These are phyloP conservation scores for Trametes villosa DNA, from an alignment of 768 basidiomycete genomes.

Conservation along the genomic window DNA sequence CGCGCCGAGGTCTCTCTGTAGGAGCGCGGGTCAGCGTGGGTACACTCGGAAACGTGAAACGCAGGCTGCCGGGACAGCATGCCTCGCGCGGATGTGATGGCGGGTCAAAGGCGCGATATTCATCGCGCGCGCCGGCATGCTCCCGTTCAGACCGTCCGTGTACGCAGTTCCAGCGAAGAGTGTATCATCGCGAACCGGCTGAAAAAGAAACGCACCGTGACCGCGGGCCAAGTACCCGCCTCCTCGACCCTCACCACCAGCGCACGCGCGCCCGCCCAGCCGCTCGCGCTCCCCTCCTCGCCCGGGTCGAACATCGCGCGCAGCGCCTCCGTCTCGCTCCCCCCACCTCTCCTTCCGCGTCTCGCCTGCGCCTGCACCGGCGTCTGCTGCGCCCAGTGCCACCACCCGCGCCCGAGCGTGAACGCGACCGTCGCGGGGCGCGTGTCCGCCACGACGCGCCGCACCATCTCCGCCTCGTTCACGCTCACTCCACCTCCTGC, in stretches of 20 bases:
- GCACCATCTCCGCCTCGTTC: slow-evolving; percentile 12
- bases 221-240: slow-evolving; percentile 12
- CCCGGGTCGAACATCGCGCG: slow-evolving; percentile 6
- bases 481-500: not conserved
- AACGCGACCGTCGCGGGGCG: not conserved
- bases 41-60: not conserved
- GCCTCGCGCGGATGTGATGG: too few species aligned
- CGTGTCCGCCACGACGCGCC: slow-evolving; percentile 6
- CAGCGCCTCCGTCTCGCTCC: slow-evolving; percentile 4
- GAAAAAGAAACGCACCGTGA: slow-evolving; percentile 22
- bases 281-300: not conserved
- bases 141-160: too few species aligned
- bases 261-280: slow-evolving; percentile 11
- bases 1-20: slow-evolving; percentile 14
- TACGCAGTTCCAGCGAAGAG: too few species aligned
- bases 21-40: not conserved
- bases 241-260: slow-evolving; percentile 17
- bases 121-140: too few species aligned
- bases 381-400: slow-evolving; percentile 4
- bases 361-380: not conserved
- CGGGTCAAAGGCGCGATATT: too few species aligned
- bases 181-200: too few species aligned
- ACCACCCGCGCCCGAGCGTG: slow-evolving; percentile 14
- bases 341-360: not conserved
- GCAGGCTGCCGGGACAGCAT: not conserved